phyloP scores from a whole-genome alignment of 371 early-diverging fungal genomes.

The Blastocladiella emersonii region DNA sequence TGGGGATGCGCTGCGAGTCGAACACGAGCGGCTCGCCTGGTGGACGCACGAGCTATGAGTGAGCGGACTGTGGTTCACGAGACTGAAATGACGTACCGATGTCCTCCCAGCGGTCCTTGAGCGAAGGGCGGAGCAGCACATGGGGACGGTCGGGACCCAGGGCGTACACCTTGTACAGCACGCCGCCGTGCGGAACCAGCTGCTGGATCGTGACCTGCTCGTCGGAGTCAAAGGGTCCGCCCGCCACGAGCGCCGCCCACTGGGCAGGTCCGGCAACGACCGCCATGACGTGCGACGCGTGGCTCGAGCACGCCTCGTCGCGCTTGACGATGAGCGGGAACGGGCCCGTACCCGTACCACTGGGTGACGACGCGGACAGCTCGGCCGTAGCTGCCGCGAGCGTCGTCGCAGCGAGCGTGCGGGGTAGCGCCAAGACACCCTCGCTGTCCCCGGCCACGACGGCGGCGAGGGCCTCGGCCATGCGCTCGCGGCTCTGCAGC shows the following conservation, averaged over 20 bases:
- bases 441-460: too few relatives aligned
- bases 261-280: neutral
- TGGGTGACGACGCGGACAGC: too few relatives aligned
- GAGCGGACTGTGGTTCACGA: too few relatives aligned
- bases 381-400: too few relatives aligned
- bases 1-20: neutral
- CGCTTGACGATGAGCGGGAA: neutral
- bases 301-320: neutral
- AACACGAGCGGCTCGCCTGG: neutral
- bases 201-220: neutral
- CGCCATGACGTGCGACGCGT: neutral
- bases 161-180: neutral
- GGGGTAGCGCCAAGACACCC: too few relatives aligned
- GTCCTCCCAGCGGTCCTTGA: too few relatives aligned
- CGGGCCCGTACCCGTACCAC: too few relatives aligned
- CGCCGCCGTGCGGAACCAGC: neutral
- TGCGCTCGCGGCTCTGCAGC: too few relatives aligned
- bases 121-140: neutral
- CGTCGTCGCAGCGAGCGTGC: too few relatives aligned
- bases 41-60: too few relatives aligned
- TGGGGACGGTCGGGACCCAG: neutral
- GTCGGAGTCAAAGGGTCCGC: neutral
- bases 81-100: too few relatives aligned
- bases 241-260: neutral
- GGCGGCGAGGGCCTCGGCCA: too few relatives aligned